Percentiles rank a stretch among this genome's conserved stretches.
Evolutionary conservation across 306 rosid genomes (phyloP).

Genomic region (Cucumis melo): DNA sequence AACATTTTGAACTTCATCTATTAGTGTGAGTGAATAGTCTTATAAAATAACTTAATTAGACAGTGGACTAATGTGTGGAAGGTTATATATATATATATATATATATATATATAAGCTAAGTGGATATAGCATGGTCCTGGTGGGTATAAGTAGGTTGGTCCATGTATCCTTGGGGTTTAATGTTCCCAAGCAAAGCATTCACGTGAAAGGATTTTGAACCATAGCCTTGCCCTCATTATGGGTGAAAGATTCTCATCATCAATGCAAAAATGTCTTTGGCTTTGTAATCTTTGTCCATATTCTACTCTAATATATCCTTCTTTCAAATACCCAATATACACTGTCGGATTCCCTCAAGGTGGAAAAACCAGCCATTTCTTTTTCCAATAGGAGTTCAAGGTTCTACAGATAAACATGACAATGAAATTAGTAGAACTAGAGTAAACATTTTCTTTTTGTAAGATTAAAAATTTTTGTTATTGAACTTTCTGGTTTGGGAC

Average conservation of each 20-base stretch:
- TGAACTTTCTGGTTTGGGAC: not conserved
- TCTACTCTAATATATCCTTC: not conserved
- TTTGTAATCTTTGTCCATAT: slow-evolving; percentile 1
- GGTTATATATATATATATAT: not conserved
- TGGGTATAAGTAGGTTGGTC: not conserved
- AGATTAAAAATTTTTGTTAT: too few relatives aligned
- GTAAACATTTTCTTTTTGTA: not conserved
- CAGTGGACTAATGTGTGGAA: not conserved
- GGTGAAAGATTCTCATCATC: not conserved
- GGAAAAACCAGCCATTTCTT: too few relatives aligned
- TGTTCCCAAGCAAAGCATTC: slow-evolving; percentile 8
- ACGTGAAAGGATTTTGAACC: slow-evolving; percentile 6
- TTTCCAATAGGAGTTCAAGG: not conserved
- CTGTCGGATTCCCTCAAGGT: not conserved
- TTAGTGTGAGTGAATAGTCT: not conserved
- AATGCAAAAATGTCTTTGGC: not conserved
- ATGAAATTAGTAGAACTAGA: not conserved
- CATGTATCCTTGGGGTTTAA: not conserved
- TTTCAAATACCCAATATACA: not conserved
- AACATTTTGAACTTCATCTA: not conserved
- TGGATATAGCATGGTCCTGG: slow-evolving; percentile 3
- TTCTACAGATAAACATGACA: not conserved
- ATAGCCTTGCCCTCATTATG: not conserved
- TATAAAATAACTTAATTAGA: not conserved
- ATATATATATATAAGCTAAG: too few relatives aligned